A percentile compares a stretch with the other conserved stretches of the same genome.
These are phyloP conservation scores for Sarocladium brachiariae DNA, from an alignment of 2,329 filamentous ascomycete genomes.

Conservation along the genomic window DNA sequence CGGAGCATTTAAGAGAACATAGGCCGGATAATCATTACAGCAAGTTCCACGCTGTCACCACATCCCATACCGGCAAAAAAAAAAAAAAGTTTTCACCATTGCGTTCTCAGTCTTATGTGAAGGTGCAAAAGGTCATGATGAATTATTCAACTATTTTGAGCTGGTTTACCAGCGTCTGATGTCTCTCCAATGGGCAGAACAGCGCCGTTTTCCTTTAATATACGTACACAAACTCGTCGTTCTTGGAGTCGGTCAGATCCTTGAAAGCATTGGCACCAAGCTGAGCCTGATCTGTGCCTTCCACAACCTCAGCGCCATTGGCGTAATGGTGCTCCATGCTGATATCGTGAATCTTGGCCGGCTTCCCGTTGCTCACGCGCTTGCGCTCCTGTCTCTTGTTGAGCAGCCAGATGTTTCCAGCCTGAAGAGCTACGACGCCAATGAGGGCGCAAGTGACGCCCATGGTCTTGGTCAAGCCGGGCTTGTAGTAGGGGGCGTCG, in stretches of 20 bases:
- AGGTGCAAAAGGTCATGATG: too few relatives aligned
- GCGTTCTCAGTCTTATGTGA: too few relatives aligned
- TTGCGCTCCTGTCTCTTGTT: slow-evolving; percentile 50
- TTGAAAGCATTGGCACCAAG: slow-evolving; percentile 45
- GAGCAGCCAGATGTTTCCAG: slow-evolving; percentile 45
- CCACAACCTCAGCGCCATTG: slow-evolving; percentile 12
- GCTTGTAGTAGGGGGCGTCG: slow-evolving; percentile 52
- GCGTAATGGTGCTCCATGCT: slow-evolving; percentile 52
- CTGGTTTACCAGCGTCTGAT: too few relatives aligned
- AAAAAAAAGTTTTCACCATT: too few relatives aligned
- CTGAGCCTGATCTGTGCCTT: slow-evolving; percentile 14
- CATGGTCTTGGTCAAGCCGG: slow-evolving; percentile 48
- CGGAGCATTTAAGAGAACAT: too few relatives aligned
- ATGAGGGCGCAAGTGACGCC: slow-evolving; percentile 48
- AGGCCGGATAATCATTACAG: too few relatives aligned
- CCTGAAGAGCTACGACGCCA: slow-evolving; percentile 45
- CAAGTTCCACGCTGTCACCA: too few relatives aligned
- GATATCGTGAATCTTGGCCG: slow-evolving; percentile 49
- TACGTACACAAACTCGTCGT: slow-evolving; percentile 62
- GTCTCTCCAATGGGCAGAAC: too few relatives aligned
- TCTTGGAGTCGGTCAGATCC: slow-evolving; percentile 58
- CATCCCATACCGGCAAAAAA: too few relatives aligned
- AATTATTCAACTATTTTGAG: too few relatives aligned
- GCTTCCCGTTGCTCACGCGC: slow-evolving; percentile 53
- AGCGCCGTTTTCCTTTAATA: too few relatives aligned